Evolutionary conservation across 2,329 filamentous ascomycete genomes (phyloP).

Genomic region (Colletotrichum tofieldiae): DNA sequence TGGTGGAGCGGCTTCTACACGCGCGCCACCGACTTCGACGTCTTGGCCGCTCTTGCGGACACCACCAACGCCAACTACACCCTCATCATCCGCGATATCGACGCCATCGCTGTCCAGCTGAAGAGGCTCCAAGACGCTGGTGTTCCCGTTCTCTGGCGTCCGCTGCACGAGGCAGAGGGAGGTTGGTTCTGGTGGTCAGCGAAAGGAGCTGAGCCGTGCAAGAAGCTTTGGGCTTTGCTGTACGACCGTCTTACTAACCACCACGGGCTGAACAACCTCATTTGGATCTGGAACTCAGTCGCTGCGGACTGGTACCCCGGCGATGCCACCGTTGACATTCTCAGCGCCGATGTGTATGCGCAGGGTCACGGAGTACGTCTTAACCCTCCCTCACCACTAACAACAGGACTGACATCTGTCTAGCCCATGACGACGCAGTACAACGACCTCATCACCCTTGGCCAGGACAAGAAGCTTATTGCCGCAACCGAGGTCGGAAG

Average conservation of each 20-base stretch:
- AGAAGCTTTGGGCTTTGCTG: conserved; percentile 60
- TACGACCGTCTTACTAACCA: conserved; percentile 61
- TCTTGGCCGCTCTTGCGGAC: conserved; percentile 58
- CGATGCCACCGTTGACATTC: conserved; percentile 61
- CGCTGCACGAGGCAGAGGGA: conserved; percentile 66
- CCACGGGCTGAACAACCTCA: conserved; percentile 62
- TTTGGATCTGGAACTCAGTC: conserved; percentile 68
- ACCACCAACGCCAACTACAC: conserved; percentile 63
- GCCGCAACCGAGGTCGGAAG: conserved; percentile 64
- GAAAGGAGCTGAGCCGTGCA: conserved; percentile 60
- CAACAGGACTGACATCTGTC: background rate
- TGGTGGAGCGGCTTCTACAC: conserved; percentile 68
- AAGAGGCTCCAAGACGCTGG: conserved; percentile 59
- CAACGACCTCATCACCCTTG: conserved; percentile 59
- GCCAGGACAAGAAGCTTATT: conserved; percentile 63
- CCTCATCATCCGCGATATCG: conserved; percentile 62
- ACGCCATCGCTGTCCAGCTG: conserved; percentile 62
- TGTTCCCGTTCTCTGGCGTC: conserved; percentile 64
- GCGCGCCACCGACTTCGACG: conserved; percentile 63
- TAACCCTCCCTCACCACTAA: too few species aligned
- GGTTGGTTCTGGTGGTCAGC: conserved; percentile 70
- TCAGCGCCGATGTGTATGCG: conserved; percentile 62
- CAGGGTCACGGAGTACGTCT: conserved; percentile 59
- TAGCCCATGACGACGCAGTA: conserved; percentile 61
- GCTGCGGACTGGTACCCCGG: conserved; percentile 64